phyloP scores from a whole-genome alignment of 805 yeast species.

The Cyberlindnera nakhonratchasimensis region DNA sequence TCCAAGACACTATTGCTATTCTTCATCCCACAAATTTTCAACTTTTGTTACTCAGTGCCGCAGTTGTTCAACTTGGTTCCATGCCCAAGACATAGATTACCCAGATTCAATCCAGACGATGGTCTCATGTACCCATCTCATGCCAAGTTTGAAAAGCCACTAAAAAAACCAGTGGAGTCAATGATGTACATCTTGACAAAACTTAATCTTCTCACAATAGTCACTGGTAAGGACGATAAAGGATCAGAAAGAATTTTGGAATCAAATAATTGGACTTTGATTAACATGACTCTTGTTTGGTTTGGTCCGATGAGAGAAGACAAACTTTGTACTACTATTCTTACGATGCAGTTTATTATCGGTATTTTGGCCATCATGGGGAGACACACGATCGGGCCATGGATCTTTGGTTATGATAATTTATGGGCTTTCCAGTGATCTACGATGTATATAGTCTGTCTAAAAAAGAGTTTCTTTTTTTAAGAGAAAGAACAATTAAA shows the following conservation, averaged over 20 bases:
- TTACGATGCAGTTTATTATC: conserved; percentile 57
- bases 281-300: conserved; percentile 79
- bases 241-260: conserved; percentile 27
- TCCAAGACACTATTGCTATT: conserved; percentile 86
- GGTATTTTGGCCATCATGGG: conserved; percentile 65
- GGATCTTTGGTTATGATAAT: conserved; percentile 89
- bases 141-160: conserved; percentile 39
- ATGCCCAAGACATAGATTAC: conserved; percentile 94
- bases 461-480: too few species aligned
- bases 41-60: conserved; percentile 88
- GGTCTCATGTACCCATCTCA: conserved; percentile 75
- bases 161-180: conserved; percentile 31
- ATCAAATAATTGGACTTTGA: conserved; percentile 69
- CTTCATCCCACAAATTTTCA: conserved; percentile 87
- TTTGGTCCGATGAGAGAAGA: conserved; percentile 91
- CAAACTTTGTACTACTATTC: conserved; percentile 54
- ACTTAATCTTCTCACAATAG: conserved; percentile 45
- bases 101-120: conserved; percentile 63
- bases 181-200: conserved; percentile 45
- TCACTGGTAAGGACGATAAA: conserved; percentile 22
- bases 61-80: conserved; percentile 84
- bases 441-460: too few species aligned
- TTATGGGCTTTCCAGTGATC: conserved; percentile 37
- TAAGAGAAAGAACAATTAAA: too few species aligned
- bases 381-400: conserved; percentile 82